Percentiles rank a stretch among this genome's conserved stretches.
Evolutionary conservation across 2,329 filamentous ascomycete genomes (phyloP).

Genomic region (Cercospora berteroae): DNA sequence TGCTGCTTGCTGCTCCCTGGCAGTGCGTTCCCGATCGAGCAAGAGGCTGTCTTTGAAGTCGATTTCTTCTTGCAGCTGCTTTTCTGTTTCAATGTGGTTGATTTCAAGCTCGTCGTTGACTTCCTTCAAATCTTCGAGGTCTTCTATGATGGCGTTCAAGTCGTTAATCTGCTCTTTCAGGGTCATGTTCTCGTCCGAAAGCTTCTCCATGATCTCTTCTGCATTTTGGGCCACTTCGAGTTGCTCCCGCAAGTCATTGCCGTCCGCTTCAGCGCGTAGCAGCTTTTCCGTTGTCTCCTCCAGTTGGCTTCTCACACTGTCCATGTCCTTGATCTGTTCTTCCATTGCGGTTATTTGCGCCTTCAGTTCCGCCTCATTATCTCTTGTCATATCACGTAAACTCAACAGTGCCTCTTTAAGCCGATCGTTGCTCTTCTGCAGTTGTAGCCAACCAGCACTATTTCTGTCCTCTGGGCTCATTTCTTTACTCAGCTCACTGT

Average conservation of each 20-base stretch:
- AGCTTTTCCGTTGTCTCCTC: slow-evolving; percentile 71
- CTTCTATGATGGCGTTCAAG: slow-evolving; percentile 75
- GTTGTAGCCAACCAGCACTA: slow-evolving; percentile 83
- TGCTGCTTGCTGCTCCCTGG: slow-evolving; percentile 71
- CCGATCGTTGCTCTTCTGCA: slow-evolving; percentile 87
- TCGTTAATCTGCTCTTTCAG: slow-evolving; percentile 82
- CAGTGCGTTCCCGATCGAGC: slow-evolving; percentile 72
- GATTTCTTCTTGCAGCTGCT: slow-evolving; percentile 89
- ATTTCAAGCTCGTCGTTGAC: slow-evolving; percentile 92
- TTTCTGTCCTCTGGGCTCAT: slow-evolving; percentile 86
- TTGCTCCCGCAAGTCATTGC: slow-evolving; percentile 85
- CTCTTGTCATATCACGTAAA: slow-evolving; percentile 81
- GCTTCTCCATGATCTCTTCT: slow-evolving; percentile 90
- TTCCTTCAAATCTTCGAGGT: slow-evolving; percentile 85
- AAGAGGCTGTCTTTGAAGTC: slow-evolving; percentile 84
- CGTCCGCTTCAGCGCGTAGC: slow-evolving; percentile 66
- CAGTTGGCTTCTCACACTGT: slow-evolving; percentile 57
- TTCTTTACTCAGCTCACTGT: slow-evolving; percentile 75
- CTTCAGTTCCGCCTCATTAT: slow-evolving; percentile 76
- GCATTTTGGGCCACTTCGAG: slow-evolving; percentile 83
- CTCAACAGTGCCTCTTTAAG: slow-evolving; percentile 80
- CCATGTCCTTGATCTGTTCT: slow-evolving; percentile 44
- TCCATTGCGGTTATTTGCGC: slow-evolving; percentile 53
- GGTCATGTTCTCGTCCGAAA: slow-evolving; percentile 81
- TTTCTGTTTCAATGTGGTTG: slow-evolving; percentile 89